These are phyloP conservation scores for Vitis riparia DNA, from an alignment of 164 flowering plant genomes.

Conservation along the genomic window DNA sequence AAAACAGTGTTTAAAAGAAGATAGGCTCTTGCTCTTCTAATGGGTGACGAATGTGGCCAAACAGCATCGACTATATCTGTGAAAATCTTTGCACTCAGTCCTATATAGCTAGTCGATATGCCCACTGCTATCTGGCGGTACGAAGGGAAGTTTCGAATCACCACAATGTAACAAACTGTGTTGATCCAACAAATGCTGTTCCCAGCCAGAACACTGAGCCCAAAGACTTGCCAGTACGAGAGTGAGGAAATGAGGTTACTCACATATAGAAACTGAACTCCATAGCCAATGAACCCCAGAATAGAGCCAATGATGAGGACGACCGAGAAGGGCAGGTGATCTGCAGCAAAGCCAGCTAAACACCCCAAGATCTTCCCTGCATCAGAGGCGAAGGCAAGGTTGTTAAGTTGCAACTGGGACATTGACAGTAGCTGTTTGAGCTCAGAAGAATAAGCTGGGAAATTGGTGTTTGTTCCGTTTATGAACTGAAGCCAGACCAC, in stretches of 20 bases:
- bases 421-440: constrained; percentile 61
- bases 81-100: constrained; percentile 72
- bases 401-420: constrained; percentile 81
- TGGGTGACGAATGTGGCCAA: neutral
- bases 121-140: constrained; percentile 67
- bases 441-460: constrained; percentile 86
- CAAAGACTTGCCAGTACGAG: constrained; percentile 52
- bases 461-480: constrained; percentile 71
- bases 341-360: constrained; percentile 72
- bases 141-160: constrained; percentile 56
- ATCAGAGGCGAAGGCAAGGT: constrained; percentile 90
- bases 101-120: constrained; percentile 68
- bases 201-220: constrained; percentile 69
- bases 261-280: constrained; percentile 68
- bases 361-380: constrained; percentile 87
- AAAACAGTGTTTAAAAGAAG: constrained; percentile 60
- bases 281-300: constrained; percentile 75
- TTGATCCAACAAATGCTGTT: constrained; percentile 97
- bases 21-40: constrained; percentile 41
- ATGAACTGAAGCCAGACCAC: constrained; percentile 82
- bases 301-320: constrained; percentile 66
- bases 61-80: constrained; percentile 38
- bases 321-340: constrained; percentile 62
- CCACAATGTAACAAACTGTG: constrained; percentile 66
- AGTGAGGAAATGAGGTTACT: constrained; percentile 29